phyloP scores from a whole-genome alignment of 192 early-diverging fungal genomes.

The Podila epigama region DNA sequence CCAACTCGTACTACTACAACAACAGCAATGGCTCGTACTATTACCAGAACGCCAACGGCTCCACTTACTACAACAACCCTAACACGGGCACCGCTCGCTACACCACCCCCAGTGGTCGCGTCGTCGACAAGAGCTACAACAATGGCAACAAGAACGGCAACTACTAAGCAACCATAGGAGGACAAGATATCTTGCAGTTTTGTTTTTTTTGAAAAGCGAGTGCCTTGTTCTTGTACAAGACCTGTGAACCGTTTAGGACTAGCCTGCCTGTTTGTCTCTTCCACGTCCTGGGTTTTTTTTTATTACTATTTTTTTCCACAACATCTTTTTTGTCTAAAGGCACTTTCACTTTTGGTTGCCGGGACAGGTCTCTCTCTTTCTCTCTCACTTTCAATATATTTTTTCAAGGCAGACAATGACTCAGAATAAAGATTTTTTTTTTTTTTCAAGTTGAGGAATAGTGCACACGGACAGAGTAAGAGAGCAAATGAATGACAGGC shows the following conservation, averaged over 20 bases:
- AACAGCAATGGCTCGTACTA: background rate
- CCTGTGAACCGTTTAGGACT: too few species aligned
- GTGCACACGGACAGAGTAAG: too few species aligned
- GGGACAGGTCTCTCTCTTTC: background rate
- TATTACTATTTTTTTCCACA: background rate
- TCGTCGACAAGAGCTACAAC: background rate
- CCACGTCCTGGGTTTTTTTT: background rate
- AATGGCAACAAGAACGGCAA: background rate
- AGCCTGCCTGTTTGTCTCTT: background rate
- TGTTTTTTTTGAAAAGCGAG: background rate
- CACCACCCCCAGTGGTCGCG: background rate
- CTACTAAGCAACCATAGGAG: background rate
- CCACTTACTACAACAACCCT: background rate
- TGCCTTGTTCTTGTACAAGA: background rate
- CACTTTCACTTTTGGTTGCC: background rate
- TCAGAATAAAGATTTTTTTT: too few species aligned
- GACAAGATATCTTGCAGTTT: background rate
- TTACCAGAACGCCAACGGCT: background rate
- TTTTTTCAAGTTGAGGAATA: too few species aligned
- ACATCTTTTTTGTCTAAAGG: background rate
- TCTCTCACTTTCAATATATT: background rate
- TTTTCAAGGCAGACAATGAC: too few species aligned
- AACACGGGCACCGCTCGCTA: background rate
- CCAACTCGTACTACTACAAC: background rate
- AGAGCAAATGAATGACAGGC: too few species aligned